phyloP scores from a whole-genome alignment of 2,329 filamentous ascomycete species.

The Exophiala mesophila region DNA sequence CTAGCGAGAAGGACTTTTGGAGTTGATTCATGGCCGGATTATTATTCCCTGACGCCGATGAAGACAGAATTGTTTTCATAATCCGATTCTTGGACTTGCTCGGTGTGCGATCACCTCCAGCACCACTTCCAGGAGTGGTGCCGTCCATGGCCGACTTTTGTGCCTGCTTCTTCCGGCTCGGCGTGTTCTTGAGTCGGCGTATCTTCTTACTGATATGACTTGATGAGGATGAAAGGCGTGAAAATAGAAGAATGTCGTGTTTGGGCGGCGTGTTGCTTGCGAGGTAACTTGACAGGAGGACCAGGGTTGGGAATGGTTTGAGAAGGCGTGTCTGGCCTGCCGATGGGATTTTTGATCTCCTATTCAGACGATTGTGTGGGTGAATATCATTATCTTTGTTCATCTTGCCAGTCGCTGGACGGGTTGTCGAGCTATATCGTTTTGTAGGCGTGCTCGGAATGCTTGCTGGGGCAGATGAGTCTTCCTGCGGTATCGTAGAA shows the following conservation, averaged over 20 bases:
- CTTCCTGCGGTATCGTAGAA: conserved; percentile 28
- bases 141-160: conserved; percentile 4
- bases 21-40: conserved; percentile 28
- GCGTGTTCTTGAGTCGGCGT: conserved; percentile 32
- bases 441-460: conserved; percentile 5
- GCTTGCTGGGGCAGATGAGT: neutral
- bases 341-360: neutral
- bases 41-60: conserved; percentile 6
- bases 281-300: conserved; percentile 45
- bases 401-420: conserved; percentile 2
- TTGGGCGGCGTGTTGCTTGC: conserved; percentile 44
- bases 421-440: neutral
- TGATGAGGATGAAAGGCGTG: conserved; percentile 43
- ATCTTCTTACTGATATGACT: conserved; percentile 41
- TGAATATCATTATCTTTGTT: neutral
- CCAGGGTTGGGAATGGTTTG: conserved; percentile 44
- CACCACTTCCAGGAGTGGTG: neutral
- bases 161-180: conserved; percentile 26
- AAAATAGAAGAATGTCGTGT: conserved; percentile 47
- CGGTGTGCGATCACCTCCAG: conserved; percentile 20
- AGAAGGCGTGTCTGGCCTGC: conserved; percentile 24
- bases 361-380: neutral
- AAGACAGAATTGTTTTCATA: conserved; percentile 12
- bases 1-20: conserved; percentile 41
- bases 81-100: conserved; percentile 32